Evolutionary conservation across 2,329 filamentous ascomycete genomes (phyloP), one percentile per base, ranked within the genome.

Genomic region (Claviceps sp.): DNA sequence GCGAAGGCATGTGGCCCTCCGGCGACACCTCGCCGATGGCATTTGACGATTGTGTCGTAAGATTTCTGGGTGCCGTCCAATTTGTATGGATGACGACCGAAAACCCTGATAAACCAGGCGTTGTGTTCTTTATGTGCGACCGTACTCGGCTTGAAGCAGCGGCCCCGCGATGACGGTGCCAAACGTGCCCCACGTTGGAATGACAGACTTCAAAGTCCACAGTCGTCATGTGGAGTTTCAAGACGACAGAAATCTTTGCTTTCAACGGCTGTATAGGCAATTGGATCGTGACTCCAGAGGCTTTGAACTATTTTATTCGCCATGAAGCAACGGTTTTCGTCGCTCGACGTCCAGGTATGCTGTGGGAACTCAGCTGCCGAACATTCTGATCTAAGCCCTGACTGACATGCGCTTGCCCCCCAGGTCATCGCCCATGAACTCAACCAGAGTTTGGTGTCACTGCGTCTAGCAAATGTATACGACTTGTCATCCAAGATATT

Each of bases 361-460:
- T 51, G 43, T 24, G 13, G 24, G 4, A 3, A 19, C 17, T 7
- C 8, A 52, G 48, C 7, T 24, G n/a, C 10, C 30, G 11, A 34
- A 34, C 30, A 34, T 34, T 34, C 30, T 34, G 24, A 26, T 26
- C 44, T 52, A 2, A 14, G 8, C 17, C 54, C 45, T 54, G 48
- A 57, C 45, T 54, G 48, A 57, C 54, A 45, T 44, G 37, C 10
- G 19, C 30, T 47, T 40, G 14, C 17, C 19, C 3, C 10, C 38
- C 41, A 95, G 88, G 89, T 95, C 69, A 94, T 97, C 64, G 86
- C 89, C 52, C 88, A 95, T 66, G 93, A 98, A 77, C 85, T 98
- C 56, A 84, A 89, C 54, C 74, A 79, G 56, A 80, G 77, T 57
- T 77, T 98, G 51, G 80, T 85, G 54, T 81, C 81, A 54, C 76